Evolutionary conservation across 805 yeast species (phyloP), one percentile per base, ranked within the genome.

Genomic region (Brettanomyces anomalus): DNA sequence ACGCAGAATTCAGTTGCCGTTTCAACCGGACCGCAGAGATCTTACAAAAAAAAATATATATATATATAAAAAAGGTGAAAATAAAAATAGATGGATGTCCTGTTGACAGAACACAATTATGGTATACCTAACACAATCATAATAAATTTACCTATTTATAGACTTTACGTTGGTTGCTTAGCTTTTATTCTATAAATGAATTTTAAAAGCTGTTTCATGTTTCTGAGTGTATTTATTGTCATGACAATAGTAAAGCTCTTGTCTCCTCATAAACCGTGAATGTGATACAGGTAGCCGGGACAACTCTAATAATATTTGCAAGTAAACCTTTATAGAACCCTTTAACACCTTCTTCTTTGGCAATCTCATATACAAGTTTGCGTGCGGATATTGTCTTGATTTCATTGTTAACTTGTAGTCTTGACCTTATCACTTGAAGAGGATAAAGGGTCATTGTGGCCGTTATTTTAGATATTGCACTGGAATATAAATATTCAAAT

Each of bases 231-330:
- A 1, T 24, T 32, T 11, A 38, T 38, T n/a, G 13, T 31, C 28
- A n/a, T 15, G 11, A 39, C 16, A 36, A 28, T 16, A 58, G 53
- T 16, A 50, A 36, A 36, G 55, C 56, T 41, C 65, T 71, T 48
- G 76, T 66, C 33, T 72, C 68, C 57, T 93, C 98, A 55, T 93
- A 93, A 4, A 84, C 84, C 4, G 83, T 68, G 57, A 93, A 87
- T 0, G 97, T 93, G 11, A 89, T 74, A 56, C 96, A 85, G 4
- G 97, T 89, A 1, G 96, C 88, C 0, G 98, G 98, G 4, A 93
- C 71, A 1, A 90, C 96, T 38, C 97, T 68, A 2, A 85, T 45
- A 15, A 90, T 56, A 49, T 88, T 89, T 2, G 95, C 82, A 2
- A 77, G 63, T 15, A 93, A 61, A 0, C 98, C 98, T 50, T 83